Evolutionary conservation across 768 basidiomycete genomes (phyloP).

Genomic region (Termitomyces sp.): DNA sequence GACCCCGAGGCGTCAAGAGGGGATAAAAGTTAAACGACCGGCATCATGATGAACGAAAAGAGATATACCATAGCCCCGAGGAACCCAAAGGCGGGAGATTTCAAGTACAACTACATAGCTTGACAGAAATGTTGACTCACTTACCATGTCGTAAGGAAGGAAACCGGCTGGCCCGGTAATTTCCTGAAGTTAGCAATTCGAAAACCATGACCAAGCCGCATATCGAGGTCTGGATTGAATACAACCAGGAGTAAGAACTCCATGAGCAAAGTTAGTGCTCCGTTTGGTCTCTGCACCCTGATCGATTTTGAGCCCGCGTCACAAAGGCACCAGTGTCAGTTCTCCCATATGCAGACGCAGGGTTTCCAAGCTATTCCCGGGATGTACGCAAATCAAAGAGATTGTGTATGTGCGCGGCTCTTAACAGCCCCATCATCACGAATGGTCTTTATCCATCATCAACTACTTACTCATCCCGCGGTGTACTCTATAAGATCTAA

Average conservation of each 20-base stretch:
- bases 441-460: not conserved
- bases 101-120: constrained; percentile 1
- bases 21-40: constrained; percentile 9
- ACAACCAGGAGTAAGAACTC: not conserved
- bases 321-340: not conserved
- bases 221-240: not conserved
- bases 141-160: constrained; percentile 11
- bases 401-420: not conserved
- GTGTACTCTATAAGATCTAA: not conserved
- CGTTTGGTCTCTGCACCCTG: not conserved
- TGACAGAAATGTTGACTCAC: constrained; percentile 17
- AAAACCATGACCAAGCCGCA: constrained; percentile 2
- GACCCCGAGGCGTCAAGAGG: constrained; percentile 11
- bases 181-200: constrained; percentile 7
- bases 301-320: not conserved
- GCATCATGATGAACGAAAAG: constrained; percentile 15
- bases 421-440: not conserved
- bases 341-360: constrained; percentile 3
- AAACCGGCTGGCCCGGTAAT: constrained; percentile 1
- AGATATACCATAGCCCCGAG: constrained; percentile 16
- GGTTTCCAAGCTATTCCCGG: not conserved
- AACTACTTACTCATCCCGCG: not conserved
- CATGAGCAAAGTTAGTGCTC: not conserved
- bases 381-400: constrained; percentile 5
- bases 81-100: constrained; percentile 15